These are phyloP conservation scores for Dactylellina sp. DNA, from an alignment of 2,329 filamentous ascomycete genomes.

Conservation along the genomic window DNA sequence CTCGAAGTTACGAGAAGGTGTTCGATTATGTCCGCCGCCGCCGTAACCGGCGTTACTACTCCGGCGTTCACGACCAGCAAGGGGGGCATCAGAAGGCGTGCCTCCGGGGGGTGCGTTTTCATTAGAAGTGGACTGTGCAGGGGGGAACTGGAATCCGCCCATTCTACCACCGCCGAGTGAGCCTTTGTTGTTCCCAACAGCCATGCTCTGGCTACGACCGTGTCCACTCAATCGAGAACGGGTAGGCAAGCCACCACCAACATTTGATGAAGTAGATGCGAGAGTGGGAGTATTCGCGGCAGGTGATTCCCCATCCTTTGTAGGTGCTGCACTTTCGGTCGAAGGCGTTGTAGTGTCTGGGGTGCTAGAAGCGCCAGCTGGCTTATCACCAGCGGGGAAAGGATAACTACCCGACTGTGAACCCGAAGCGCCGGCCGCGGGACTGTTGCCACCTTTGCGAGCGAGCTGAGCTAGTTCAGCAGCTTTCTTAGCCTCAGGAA, in stretches of 20 bases:
- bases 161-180: slow-evolving; percentile 72
- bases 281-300: slow-evolving; percentile 28
- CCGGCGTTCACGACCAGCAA: slow-evolving; percentile 78
- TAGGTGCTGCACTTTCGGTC: slow-evolving; percentile 60
- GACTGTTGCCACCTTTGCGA: slow-evolving; percentile 83
- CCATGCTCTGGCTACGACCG: slow-evolving; percentile 91
- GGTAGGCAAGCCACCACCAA: slow-evolving; percentile 62
- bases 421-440: slow-evolving; percentile 67
- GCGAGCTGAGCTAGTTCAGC: slow-evolving; percentile 84
- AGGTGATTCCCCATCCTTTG: slow-evolving; percentile 44
- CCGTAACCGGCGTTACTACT: slow-evolving; percentile 70
- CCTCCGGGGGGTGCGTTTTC: slow-evolving; percentile 66
- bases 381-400: slow-evolving; percentile 75
- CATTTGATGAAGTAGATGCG: slow-evolving; percentile 45
- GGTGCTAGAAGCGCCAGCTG: slow-evolving; percentile 69
- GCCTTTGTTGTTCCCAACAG: slow-evolving; percentile 69
- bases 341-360: slow-evolving; percentile 56
- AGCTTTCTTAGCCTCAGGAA: slow-evolving; percentile 97
- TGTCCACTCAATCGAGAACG: slow-evolving; percentile 72
- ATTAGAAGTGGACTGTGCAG: slow-evolving; percentile 66
- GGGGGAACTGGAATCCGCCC: slow-evolving; percentile 78
- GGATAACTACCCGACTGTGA: slow-evolving; percentile 74
- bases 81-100: slow-evolving; percentile 60
- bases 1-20: slow-evolving; percentile 92
- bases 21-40: slow-evolving; percentile 81